Percentiles rank a stretch among this genome's conserved stretches.
Conservation (phyloP, 2,329 filamentous ascomycete species). For the Aspergillus ruber region DNA sequence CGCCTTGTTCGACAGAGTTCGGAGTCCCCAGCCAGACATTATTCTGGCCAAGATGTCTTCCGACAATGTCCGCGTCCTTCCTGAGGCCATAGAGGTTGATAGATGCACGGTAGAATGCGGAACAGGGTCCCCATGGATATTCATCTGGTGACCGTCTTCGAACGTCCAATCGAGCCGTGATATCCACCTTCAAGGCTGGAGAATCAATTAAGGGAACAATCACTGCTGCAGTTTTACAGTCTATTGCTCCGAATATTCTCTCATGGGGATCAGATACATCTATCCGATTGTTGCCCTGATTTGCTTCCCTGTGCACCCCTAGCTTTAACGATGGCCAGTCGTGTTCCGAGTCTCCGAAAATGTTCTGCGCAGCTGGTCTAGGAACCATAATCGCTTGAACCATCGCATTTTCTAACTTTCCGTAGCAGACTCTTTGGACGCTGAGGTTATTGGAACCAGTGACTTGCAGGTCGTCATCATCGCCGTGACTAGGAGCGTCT, state of each 20-base stretch:
- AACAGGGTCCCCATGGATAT: conserved; percentile 55
- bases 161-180: conserved; percentile 63
- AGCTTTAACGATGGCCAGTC: conserved; percentile 71
- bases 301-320: conserved; percentile 54
- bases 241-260: conserved; percentile 68
- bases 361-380: conserved; percentile 55
- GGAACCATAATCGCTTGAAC: conserved; percentile 65
- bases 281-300: conserved; percentile 52
- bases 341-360: conserved; percentile 48
- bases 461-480: conserved; percentile 35
- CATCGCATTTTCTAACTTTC: conserved; percentile 62
- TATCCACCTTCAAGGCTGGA: conserved; percentile 56
- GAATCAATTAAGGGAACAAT: conserved; percentile 69
- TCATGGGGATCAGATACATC: conserved; percentile 66
- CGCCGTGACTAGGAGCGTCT: conserved; percentile 15
- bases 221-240: conserved; percentile 58
- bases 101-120: conserved; percentile 57
- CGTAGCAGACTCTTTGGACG: conserved; percentile 72
- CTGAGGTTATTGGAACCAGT: conserved; percentile 53
- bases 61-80: conserved; percentile 59
- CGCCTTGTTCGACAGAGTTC: conserved; percentile 59
- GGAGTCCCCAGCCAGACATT: conserved; percentile 63
- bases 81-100: conserved; percentile 75
- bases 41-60: conserved; percentile 59
- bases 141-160: conserved; percentile 61